Evolutionary conservation across 169 alveolate species (phyloP), one percentile per base, ranked within the genome.

Genomic region (Plasmodium yoelii): DNA sequence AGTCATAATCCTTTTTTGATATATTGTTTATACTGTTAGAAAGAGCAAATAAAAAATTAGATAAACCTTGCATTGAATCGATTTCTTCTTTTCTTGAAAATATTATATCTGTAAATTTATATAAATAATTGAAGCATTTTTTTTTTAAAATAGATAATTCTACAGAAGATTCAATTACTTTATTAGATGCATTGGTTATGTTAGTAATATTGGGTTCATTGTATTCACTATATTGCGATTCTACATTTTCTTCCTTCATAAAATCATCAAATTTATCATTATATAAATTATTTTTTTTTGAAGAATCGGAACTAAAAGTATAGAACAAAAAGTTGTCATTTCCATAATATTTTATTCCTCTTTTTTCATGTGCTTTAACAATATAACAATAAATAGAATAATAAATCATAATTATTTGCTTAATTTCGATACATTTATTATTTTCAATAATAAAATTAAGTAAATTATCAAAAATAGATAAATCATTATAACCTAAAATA

Each of bases 21-120:
- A 77, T 24, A 12, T 24, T 64, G 22, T 64, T 77, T 77, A 44
- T 77, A 22, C 77, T 77, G 44, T 55, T 49, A n/a, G 67, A 13
- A 9, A 51, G 34, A 22, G 88, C 44, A 68, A 39, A 64, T 56
- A 39, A 77, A 51, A 77, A 77, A 77, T 77, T 77, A 28, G 53
- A 74, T 59, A 77, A 39, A 1, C 88, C 88, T 44, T 64, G 88
- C 68, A 77, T 46, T 15, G 88, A 77, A 44, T 77, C 75, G 7
- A 77, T 77, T 28, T 77, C 77, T 67, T 77, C 28, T 57, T n/a
- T 64, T 28, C 77, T 77, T 18, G 18, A 42, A 8, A 77, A 49
- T 63, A 77, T 77, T 2, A 57, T 57, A 64, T 56, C 61, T 47
- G 42, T 44, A 42, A 77, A 28, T 64, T 64, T 47, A n/a, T 49